Conservation (phyloP, 106 monocot species). For the Phalaenopsis aphrodite region DNA sequence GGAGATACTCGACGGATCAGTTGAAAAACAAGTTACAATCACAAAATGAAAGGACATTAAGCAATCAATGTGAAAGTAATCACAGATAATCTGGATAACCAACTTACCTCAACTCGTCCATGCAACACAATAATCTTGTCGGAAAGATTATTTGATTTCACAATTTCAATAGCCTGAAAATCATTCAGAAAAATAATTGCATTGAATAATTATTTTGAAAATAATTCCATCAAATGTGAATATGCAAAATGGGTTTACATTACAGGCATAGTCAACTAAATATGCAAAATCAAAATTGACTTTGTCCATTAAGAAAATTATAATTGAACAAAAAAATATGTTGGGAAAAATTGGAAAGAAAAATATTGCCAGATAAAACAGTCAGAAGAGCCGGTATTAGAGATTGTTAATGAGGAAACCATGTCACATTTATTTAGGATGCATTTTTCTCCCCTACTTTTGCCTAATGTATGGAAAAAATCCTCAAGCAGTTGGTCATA, state of each 20-base stretch:
- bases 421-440: background rate
- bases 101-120: slow-evolving; percentile 84
- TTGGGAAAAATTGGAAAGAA: background rate
- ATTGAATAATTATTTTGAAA: background rate
- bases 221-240: background rate
- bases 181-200: background rate
- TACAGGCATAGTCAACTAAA: background rate
- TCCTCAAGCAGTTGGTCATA: background rate
- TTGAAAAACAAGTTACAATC: background rate
- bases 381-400: background rate
- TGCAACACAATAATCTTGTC: slow-evolving; percentile 84
- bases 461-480: background rate
- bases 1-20: background rate
- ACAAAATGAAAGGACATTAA: background rate
- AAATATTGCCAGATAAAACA: background rate
- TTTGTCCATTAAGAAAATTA: background rate
- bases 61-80: background rate
- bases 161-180: slow-evolving; percentile 76
- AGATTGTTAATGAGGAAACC: background rate
- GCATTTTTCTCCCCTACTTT: background rate
- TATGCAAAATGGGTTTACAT: background rate
- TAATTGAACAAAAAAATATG: background rate
- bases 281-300: background rate
- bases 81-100: background rate
- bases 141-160: slow-evolving; percentile 86